Conservation (phyloP, 2,329 filamentous ascomycete genomes). For the Alternaria sp. region DNA sequence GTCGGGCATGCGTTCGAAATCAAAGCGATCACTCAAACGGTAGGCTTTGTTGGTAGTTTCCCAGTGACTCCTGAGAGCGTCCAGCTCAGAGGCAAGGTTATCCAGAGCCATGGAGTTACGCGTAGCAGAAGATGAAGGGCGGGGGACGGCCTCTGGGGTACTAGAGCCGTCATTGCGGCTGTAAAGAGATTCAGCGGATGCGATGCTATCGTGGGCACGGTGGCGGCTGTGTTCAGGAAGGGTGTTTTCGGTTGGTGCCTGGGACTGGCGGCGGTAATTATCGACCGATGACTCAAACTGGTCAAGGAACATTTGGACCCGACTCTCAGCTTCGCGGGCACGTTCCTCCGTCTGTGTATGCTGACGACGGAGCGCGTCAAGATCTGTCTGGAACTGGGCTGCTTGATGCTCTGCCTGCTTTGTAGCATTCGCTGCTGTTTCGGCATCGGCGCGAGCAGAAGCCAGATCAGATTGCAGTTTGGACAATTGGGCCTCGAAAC, state of each 20-base stretch:
- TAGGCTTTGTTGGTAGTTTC: slow-evolving; percentile 96
- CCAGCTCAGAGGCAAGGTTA: slow-evolving; percentile 89
- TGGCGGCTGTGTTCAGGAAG: slow-evolving; percentile 46
- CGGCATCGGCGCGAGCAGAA: slow-evolving; percentile 72
- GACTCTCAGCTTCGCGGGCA: slow-evolving; percentile 88
- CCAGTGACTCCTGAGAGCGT: slow-evolving; percentile 90
- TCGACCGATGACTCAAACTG: slow-evolving; percentile 94
- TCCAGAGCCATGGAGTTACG: slow-evolving; percentile 80
- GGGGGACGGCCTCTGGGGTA: slow-evolving; percentile 43
- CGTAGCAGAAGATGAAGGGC: slow-evolving; percentile 41
- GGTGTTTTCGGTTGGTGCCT: slow-evolving; percentile 49
- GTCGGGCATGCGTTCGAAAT: slow-evolving; percentile 72
- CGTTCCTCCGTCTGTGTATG: slow-evolving; percentile 83
- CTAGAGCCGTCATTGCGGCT: slow-evolving; percentile 50
- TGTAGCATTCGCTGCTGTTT: slow-evolving; percentile 63
- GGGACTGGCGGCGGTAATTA: slow-evolving; percentile 84
- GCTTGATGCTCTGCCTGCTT: slow-evolving; percentile 64
- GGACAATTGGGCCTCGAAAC: slow-evolving; percentile 76
- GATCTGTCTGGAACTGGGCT: slow-evolving; percentile 69
- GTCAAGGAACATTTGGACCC: slow-evolving; percentile 90
- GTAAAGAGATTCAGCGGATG: slow-evolving; percentile 64
- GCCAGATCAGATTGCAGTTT: slow-evolving; percentile 75
- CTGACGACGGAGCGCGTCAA: slow-evolving; percentile 84
- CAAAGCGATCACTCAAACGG: slow-evolving; percentile 86
- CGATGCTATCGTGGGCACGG: slow-evolving; percentile 67